Conservation (phyloP, 805 yeast species). For the Komagataella kurtzmanii region DNA sequence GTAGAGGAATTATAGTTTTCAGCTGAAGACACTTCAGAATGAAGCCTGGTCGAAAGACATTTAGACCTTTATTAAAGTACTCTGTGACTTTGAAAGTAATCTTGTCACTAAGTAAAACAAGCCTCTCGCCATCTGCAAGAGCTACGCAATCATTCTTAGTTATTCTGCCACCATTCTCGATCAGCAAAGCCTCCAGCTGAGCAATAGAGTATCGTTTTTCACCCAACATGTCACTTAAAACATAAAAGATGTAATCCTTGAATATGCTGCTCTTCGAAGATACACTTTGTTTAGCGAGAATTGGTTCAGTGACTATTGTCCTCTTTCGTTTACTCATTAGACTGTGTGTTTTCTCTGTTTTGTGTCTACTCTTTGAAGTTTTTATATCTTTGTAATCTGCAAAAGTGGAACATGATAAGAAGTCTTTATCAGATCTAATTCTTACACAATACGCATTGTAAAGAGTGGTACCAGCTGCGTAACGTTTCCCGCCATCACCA, state of each 20-base stretch:
- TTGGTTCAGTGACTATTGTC: constrained; percentile 1
- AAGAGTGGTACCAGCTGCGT: constrained; percentile 56
- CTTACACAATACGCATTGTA: constrained; percentile 63
- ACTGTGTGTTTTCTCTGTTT: constrained; percentile 1
- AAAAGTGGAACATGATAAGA: constrained; percentile 38
- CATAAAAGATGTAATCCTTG: constrained; percentile 28
- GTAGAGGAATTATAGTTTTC: constrained; percentile 32
- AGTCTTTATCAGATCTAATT: constrained; percentile 57
- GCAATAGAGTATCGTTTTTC: constrained; percentile 14
- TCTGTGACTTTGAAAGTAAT: constrained; percentile 23
- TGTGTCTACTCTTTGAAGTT: constrained; percentile 1
- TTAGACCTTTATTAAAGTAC: constrained; percentile 34
- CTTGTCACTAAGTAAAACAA: constrained; percentile 23
- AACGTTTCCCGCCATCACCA: constrained; percentile 28
- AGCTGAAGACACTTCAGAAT: constrained; percentile 46
- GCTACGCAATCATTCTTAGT: constrained; percentile 18
- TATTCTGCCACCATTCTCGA: constrained; percentile 37
- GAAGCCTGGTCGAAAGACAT: constrained; percentile 61
- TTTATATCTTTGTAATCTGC: constrained; percentile 28
- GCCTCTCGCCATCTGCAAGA: constrained; percentile 5
- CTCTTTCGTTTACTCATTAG: constrained; percentile 3
- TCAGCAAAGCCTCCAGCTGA: constrained; percentile 24
- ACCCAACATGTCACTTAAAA: constrained; percentile 34
- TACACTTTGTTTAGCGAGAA: background rate
- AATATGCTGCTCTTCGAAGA: constrained; percentile 23